A percentile compares a stretch with the other conserved stretches of the same genome.
Conservation (phyloP, 805 yeast genomes). For the Blastobotrys americana region DNA sequence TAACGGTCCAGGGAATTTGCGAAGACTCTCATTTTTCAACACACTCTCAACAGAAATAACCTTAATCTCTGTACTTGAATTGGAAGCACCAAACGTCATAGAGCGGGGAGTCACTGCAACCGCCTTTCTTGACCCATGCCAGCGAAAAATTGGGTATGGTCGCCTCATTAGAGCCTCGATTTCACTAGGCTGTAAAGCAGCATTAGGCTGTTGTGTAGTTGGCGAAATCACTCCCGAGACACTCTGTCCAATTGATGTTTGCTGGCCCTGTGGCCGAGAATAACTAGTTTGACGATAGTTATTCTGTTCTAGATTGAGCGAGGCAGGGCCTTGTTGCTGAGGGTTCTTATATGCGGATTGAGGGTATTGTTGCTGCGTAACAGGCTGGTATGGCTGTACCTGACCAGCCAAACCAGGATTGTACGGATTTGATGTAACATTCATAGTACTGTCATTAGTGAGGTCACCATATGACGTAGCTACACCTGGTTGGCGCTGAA, state of each 20-base stretch:
- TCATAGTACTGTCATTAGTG: constrained; percentile 2
- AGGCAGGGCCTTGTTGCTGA: no score
- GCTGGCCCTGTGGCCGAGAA: background rate
- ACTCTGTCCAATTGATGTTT: no score
- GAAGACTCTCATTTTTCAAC: constrained; percentile 25
- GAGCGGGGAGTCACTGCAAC: constrained; percentile 40
- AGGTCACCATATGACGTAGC: constrained; percentile 13
- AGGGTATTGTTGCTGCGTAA: no score
- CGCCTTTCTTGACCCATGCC: constrained; percentile 45
- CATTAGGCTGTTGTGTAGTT: background rate
- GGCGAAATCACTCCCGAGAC: background rate
- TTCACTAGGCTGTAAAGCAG: constrained; percentile 15
- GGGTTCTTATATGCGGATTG: no score
- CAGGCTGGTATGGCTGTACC: no score
- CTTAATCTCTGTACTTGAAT: constrained; percentile 26
- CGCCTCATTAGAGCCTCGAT: constrained; percentile 43
- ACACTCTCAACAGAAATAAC: constrained; percentile 26
- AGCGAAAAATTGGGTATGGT: constrained; percentile 72
- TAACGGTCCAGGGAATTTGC: constrained; percentile 63
- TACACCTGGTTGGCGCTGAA: constrained; percentile 11
- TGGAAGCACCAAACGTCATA: constrained; percentile 32
- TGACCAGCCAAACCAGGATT: no score
- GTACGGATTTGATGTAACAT: background rate
- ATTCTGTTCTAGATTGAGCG: constrained; percentile 2
- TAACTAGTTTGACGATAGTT: constrained; percentile 1